A percentile compares a stretch with the other conserved stretches of the same genome.
phyloP scores from a whole-genome alignment of 495 filamentous ascomycete genomes.

The Neurospora sp. region DNA sequence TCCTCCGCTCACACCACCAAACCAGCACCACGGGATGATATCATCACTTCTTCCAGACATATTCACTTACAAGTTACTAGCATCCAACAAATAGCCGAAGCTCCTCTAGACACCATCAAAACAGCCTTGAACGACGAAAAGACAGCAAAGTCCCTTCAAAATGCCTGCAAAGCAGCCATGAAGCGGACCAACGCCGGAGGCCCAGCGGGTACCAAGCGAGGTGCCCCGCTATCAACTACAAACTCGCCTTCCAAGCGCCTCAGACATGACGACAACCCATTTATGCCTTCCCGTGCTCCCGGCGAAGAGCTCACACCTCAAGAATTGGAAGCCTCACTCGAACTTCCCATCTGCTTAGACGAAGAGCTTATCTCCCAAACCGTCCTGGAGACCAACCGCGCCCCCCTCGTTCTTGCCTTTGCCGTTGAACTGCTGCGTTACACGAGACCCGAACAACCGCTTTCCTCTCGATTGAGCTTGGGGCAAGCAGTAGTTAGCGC shows the following conservation, averaged over 20 bases:
- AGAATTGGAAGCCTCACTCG: slow-evolving; percentile 54
- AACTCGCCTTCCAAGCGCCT: slow-evolving; percentile 29
- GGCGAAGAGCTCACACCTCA: slow-evolving; percentile 41
- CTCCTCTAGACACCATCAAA: slow-evolving; percentile 43
- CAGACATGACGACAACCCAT: slow-evolving; percentile 26
- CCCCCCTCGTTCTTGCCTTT: slow-evolving; percentile 74
- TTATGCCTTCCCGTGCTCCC: slow-evolving; percentile 13
- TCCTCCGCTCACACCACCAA: background rate
- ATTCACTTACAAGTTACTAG: slow-evolving; percentile 19
- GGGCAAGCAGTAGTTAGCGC: slow-evolving; percentile 71
- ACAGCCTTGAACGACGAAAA: slow-evolving; percentile 60
- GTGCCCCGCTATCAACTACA: slow-evolving; percentile 9
- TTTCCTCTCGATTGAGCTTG: slow-evolving; percentile 69
- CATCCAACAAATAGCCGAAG: slow-evolving; percentile 52
- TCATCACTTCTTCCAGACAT: background rate
- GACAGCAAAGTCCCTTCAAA: slow-evolving; percentile 55
- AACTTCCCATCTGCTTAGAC: slow-evolving; percentile 45
- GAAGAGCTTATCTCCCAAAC: slow-evolving; percentile 50
- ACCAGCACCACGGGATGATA: background rate
- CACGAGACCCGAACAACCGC: slow-evolving; percentile 75
- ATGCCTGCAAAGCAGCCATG: slow-evolving; percentile 54
- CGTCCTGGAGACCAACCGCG: slow-evolving; percentile 64
- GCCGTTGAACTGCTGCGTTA: slow-evolving; percentile 60
- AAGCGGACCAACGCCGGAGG: slow-evolving; percentile 27
- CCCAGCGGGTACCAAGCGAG: slow-evolving; percentile 23